These are phyloP conservation scores for Jatropha podagrica DNA, from an alignment of 441 rosid genomes.

Conservation along the genomic window DNA sequence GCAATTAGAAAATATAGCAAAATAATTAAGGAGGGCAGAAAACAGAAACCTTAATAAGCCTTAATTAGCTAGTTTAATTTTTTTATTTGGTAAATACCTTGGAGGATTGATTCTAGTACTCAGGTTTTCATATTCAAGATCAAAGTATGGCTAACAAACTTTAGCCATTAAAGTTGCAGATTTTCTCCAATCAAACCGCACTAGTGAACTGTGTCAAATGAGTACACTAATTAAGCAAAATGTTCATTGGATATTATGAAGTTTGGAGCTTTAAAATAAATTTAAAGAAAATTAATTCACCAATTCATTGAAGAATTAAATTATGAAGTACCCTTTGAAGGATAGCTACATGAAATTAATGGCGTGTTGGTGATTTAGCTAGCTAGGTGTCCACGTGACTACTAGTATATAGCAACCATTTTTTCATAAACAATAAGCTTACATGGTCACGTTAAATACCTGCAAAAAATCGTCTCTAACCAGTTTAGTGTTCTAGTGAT, in stretches of 20 bases:
- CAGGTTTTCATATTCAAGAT: slow-evolving; percentile 90
- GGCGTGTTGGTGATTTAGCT: background rate
- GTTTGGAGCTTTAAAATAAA: background rate
- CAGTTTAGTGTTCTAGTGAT: no score
- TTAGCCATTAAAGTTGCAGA: slow-evolving; percentile 50
- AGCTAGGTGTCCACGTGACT: background rate
- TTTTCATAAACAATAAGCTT: background rate
- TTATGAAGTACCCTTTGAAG: background rate
- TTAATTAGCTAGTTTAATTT: no score
- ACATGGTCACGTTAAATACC: slow-evolving; percentile 13
- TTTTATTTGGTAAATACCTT: slow-evolving; percentile 17
- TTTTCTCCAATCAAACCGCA: slow-evolving; percentile 6
- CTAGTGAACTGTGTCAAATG: slow-evolving; percentile 8
- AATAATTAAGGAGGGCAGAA: background rate
- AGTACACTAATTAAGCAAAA: background rate
- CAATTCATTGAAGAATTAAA: no score
- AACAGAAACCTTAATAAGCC: slow-evolving; percentile 34
- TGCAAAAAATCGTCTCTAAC: background rate
- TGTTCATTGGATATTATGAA: background rate
- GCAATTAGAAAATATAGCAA: slow-evolving; percentile 16
- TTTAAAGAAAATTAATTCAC: no score
- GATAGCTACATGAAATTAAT: background rate
- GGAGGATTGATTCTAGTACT: slow-evolving; percentile 81
- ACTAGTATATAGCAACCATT: background rate
- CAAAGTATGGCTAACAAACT: slow-evolving; percentile 89